Conservation (phyloP, 495 filamentous ascomycete species). For the Tetracladium setigerum region DNA sequence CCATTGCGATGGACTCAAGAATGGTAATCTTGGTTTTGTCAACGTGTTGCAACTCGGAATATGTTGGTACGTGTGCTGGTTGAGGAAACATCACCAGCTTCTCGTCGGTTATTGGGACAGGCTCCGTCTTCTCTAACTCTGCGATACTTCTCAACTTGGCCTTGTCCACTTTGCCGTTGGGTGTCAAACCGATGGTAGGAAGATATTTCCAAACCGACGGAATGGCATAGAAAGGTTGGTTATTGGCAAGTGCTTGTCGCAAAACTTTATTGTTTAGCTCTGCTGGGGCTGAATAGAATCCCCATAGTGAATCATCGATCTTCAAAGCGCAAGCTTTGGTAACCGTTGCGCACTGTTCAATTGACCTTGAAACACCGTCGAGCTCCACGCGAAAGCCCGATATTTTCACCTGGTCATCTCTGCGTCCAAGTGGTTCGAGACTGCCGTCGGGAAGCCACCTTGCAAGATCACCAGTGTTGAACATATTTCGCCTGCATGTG, state of each 20-base stretch:
- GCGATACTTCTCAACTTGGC: slow-evolving; percentile 8
- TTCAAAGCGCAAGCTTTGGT: slow-evolving; percentile 27
- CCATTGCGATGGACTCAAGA: too few relatives aligned
- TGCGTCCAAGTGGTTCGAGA: slow-evolving; percentile 26
- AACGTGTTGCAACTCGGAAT: too few relatives aligned
- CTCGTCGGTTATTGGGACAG: too few relatives aligned
- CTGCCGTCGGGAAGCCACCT: slow-evolving; percentile 27
- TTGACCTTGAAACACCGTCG: slow-evolving; percentile 26
- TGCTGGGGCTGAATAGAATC: slow-evolving; percentile 23
- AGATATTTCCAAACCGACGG: slow-evolving; percentile 23
- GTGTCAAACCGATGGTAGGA: slow-evolving; percentile 23
- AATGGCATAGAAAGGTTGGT: slow-evolving; percentile 30
- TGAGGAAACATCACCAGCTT: too few relatives aligned
- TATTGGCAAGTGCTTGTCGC: slow-evolving; percentile 7
- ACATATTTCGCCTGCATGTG: background rate
- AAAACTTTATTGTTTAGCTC: slow-evolving; percentile 13
- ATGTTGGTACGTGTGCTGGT: too few relatives aligned
- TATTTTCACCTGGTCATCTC: slow-evolving; percentile 33
- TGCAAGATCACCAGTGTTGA: slow-evolving; percentile 6
- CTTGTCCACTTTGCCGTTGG: slow-evolving; percentile 34
- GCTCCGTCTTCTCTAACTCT: background rate
- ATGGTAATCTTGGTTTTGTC: too few relatives aligned
- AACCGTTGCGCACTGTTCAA: slow-evolving; percentile 22
- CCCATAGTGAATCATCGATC: slow-evolving; percentile 25
- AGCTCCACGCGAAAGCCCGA: slow-evolving; percentile 35